Base-by-base conservation (phyloP, 2,329 filamentous ascomycete genomes). In the Bipolaris victoriae region DNA sequence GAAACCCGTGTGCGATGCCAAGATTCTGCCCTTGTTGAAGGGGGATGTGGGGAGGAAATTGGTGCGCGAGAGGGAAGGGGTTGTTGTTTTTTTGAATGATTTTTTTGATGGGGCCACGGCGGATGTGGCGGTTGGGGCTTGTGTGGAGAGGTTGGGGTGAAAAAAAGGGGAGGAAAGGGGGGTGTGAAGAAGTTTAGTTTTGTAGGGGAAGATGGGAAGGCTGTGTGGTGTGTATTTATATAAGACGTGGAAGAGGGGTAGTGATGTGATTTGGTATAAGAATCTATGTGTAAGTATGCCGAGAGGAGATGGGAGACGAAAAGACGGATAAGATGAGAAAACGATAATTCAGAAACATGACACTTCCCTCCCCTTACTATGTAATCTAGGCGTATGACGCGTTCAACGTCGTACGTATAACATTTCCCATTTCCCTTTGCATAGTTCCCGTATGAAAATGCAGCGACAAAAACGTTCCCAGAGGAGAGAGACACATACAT, bases 81-180 rank as follows among this genome's bases (percentile, higher is more conserved):
- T 83, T 0, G 79, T 83, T 3, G 69, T 81, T 16, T 75, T 83
- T 72, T 13, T 74, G 57, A 83, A 84, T 71, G 82, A 84, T 56
- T 84, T 82, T 59, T 76, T 83, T 44, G 81, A 83, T 62, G 81
- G 81, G 0, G 81, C 74, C 20, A 83, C 80, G 18, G 77, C 78
- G 3, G 80, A 83, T 72, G 76, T 81, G 5, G 78, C 77, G 6
- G 70, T 82, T 54, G 68, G 73, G 57, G 64, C 81, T 61, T 79
- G 76, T 60, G 66, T 63, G 49, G 69, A 78, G 58, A 70, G 80
- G 57, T 51, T 81, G 62, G 60, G 57, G 7, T 68, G 24, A 20
- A 1, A 11, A 7, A 6, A 5, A 7, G 3, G 22, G 22, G 22
- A 22, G 22, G 22, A 7, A 7, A 2, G 10, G 31, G 26, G 7